Conservation (phyloP, 2,329 filamentous ascomycete genomes). For the Graphiopsis chlorocephala region DNA sequence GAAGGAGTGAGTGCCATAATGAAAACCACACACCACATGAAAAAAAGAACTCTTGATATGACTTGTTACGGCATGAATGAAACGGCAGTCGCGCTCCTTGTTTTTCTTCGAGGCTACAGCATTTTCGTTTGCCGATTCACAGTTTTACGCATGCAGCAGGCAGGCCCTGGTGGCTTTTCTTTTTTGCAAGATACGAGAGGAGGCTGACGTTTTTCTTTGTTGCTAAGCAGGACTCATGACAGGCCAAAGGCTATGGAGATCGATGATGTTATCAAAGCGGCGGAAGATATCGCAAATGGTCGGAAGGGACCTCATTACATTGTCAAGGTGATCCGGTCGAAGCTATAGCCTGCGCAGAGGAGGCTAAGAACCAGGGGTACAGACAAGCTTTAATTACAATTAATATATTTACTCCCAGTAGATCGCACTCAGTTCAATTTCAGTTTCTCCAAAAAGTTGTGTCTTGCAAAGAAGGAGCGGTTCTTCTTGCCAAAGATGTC, state of each 20-base stretch:
- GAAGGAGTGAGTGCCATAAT: constrained; percentile 16
- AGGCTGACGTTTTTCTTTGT: constrained; percentile 12
- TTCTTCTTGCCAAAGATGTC: constrained; percentile 78
- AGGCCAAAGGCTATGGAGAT: neutral
- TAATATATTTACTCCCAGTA: neutral
- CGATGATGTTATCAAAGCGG: constrained; percentile 7
- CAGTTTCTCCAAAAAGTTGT: constrained; percentile 62
- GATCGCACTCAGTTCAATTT: constrained; percentile 5
- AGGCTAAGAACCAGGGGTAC: no score
- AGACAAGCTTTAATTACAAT: neutral
- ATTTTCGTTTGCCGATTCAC: neutral
- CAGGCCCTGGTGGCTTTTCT: neutral
- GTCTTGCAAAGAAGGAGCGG: constrained; percentile 69
- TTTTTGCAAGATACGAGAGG: neutral
- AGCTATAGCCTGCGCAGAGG: neutral
- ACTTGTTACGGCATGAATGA: constrained; percentile 1
- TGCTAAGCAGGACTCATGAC: constrained; percentile 5
- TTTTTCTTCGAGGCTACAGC: neutral
- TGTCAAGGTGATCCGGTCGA: constrained; percentile 4
- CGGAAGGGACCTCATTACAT: constrained; percentile 8
- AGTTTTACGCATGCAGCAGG: neutral
- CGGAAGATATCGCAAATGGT: neutral
- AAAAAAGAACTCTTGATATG: neutral
- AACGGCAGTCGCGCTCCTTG: neutral
- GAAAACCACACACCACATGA: neutral